phyloP scores from a whole-genome alignment of 2,329 filamentous ascomycete genomes.

The Colletotrichum graminicola region DNA sequence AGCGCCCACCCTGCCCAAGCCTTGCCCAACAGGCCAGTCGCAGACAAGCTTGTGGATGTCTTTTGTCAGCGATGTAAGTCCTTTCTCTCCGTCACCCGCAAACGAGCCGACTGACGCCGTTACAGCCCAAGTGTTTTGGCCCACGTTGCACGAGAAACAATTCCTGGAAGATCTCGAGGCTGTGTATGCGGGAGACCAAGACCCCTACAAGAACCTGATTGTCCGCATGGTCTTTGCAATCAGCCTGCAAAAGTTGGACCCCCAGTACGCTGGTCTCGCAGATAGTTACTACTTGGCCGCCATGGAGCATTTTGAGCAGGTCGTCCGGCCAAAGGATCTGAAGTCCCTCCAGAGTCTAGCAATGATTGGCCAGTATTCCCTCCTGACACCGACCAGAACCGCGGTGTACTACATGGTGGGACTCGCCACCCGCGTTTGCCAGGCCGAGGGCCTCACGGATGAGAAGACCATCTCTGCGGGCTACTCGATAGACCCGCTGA shows the following conservation, averaged over 20 bases:
- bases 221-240: constrained; percentile 94
- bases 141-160: constrained; percentile 85
- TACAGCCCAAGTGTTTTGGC: constrained; percentile 87
- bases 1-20: constrained; percentile 84
- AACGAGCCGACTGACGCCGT: constrained; percentile 37
- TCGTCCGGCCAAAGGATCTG: constrained; percentile 89
- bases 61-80: constrained; percentile 84
- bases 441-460: constrained; percentile 88
- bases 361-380: constrained; percentile 89
- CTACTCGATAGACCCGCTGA: constrained; percentile 75
- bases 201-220: constrained; percentile 89
- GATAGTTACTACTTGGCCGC: constrained; percentile 96
- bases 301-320: constrained; percentile 83
- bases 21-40: constrained; percentile 79
- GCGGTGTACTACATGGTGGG: constrained; percentile 95
- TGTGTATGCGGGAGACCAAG: constrained; percentile 80
- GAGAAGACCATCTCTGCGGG: constrained; percentile 85
- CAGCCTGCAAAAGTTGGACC: constrained; percentile 91
- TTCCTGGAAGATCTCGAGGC: constrained; percentile 82
- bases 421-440: constrained; percentile 86
- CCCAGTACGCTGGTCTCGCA: constrained; percentile 90
- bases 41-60: constrained; percentile 83
- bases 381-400: constrained; percentile 90
- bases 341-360: constrained; percentile 91
- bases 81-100: constrained; percentile 29